phyloP scores from a whole-genome alignment of 441 rosid genomes.

The Melastoma candidum region DNA sequence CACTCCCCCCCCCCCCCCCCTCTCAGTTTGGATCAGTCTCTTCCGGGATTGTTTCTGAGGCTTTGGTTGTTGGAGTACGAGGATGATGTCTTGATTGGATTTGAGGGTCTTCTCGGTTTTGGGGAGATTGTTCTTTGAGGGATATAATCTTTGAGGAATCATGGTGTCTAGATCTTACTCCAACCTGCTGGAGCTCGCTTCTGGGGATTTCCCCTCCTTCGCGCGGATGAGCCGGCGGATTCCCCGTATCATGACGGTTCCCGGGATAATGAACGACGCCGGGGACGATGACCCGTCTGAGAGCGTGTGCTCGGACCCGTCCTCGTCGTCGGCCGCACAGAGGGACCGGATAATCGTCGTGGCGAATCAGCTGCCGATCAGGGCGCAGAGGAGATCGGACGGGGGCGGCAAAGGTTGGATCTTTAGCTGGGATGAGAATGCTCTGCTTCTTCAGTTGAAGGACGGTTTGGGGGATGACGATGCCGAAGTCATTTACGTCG shows the following conservation, averaged over 20 bases:
- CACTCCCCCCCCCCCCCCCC: too few species aligned
- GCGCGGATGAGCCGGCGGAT: conserved; percentile 63
- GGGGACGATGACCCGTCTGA: conserved; percentile 54
- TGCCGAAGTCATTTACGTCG: conserved; percentile 68
- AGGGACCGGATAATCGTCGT: conserved; percentile 81
- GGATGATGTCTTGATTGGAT: background rate
- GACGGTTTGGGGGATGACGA: conserved; percentile 76
- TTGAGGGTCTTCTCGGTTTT: conserved; percentile 8
- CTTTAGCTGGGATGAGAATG: conserved; percentile 77
- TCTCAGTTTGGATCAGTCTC: too few species aligned
- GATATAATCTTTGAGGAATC: background rate
- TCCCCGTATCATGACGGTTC: conserved; percentile 78
- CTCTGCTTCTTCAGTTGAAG: conserved; percentile 64
- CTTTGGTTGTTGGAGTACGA: too few species aligned
- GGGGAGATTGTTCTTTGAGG: too few species aligned
- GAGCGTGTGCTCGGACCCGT: conserved; percentile 49
- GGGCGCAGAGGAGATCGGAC: conserved; percentile 52
- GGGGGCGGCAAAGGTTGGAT: conserved; percentile 38
- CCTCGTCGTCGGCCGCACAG: conserved; percentile 36
- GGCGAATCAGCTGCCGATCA: conserved; percentile 76
- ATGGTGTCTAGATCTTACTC: conserved; percentile 91
- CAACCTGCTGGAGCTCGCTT: conserved; percentile 74
- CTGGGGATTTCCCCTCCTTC: conserved; percentile 68
- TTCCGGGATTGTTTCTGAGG: too few species aligned
- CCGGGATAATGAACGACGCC: conserved; percentile 70